Evolutionary conservation across 1,284 basidiomycete species (phyloP).

Genomic region (Pseudozyma tsukubaensis): DNA sequence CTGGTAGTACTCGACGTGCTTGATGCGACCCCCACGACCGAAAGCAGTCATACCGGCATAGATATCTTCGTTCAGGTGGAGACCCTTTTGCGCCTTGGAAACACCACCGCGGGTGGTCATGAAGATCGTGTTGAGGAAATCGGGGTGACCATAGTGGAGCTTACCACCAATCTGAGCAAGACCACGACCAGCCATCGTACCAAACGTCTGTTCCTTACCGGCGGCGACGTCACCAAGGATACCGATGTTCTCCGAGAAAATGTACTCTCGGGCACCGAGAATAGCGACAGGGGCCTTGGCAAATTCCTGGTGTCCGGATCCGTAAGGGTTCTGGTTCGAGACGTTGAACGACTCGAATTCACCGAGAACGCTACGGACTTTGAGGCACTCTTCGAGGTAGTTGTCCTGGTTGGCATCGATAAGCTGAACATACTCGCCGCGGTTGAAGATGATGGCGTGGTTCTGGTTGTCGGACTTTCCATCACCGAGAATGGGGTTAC

Average conservation of each 20-base stretch:
- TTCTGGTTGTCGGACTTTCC: slow-evolving; percentile 99
- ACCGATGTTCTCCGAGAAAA: slow-evolving; percentile 99
- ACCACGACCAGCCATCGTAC: slow-evolving; percentile 92
- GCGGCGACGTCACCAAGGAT: slow-evolving; percentile 97
- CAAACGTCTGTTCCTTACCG: slow-evolving; percentile 99
- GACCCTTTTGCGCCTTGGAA: slow-evolving; percentile 97
- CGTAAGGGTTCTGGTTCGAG: slow-evolving; percentile 89
- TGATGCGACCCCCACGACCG: slow-evolving; percentile 95
- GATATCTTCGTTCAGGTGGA: slow-evolving; percentile 99
- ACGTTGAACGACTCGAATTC: slow-evolving; percentile 96
- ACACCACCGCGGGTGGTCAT: slow-evolving; percentile 99
- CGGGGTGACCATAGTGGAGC: slow-evolving; percentile 97
- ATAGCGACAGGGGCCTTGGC: slow-evolving; percentile 91
- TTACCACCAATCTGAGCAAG: slow-evolving; percentile 98
- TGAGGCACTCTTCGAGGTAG: slow-evolving; percentile 98
- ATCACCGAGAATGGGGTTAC: slow-evolving; percentile 98
- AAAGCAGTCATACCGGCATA: slow-evolving; percentile 99
- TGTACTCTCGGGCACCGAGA: slow-evolving; percentile 98
- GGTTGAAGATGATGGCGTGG: slow-evolving; percentile 98
- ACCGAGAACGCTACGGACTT: slow-evolving; percentile 96
- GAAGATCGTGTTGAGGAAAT: slow-evolving; percentile 97
- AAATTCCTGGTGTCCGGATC: slow-evolving; percentile 76
- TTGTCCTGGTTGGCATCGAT: slow-evolving; percentile 99
- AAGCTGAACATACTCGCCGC: slow-evolving; percentile 97
- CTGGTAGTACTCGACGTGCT: slow-evolving; percentile 97